These are phyloP conservation scores for Claviceps pusilla DNA, from an alignment of 2,329 filamentous ascomycete genomes.

Conservation along the genomic window DNA sequence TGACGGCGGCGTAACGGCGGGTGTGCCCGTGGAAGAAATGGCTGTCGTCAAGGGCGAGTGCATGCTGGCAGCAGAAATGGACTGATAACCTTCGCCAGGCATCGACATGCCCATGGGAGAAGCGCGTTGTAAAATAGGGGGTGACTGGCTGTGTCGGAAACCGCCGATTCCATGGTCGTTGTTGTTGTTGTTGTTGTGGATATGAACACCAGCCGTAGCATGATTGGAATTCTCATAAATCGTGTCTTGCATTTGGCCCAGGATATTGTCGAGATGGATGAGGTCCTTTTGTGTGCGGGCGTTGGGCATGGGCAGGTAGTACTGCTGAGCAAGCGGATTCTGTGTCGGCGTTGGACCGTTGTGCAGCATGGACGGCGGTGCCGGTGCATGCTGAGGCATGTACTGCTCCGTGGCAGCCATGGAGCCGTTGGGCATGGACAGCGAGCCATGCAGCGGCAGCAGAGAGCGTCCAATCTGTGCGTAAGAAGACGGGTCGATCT, in stretches of 20 bases:
- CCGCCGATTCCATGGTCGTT: constrained; percentile 49
- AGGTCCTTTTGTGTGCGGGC: constrained; percentile 88
- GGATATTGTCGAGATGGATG: constrained; percentile 81
- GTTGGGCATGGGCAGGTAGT: constrained; percentile 73
- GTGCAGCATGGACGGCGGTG: constrained; percentile 30
- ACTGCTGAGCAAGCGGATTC: constrained; percentile 50
- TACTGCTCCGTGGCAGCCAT: constrained; percentile 36
- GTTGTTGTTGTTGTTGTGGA: constrained; percentile 35
- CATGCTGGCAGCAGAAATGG: constrained; percentile 39
- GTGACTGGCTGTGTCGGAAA: constrained; percentile 43
- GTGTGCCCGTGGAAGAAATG: constrained; percentile 51
- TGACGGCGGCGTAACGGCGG: constrained; percentile 61
- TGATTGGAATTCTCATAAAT: constrained; percentile 87
- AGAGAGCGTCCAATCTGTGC: constrained; percentile 80
- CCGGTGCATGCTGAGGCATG: constrained; percentile 28
- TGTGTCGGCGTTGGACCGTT: constrained; percentile 46
- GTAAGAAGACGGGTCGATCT: constrained; percentile 82
- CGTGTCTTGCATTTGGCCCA: constrained; percentile 90
- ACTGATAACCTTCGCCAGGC: constrained; percentile 22
- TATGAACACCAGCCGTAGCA: constrained; percentile 63
- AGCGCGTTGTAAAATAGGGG: constrained; percentile 26
- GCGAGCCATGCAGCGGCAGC: constrained; percentile 62
- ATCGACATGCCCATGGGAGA: constrained; percentile 19
- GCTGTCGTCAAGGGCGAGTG: constrained; percentile 45
- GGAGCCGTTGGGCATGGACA: constrained; percentile 41